phyloP scores from a whole-genome alignment of 805 yeast species.

The Ogataea methylovora region DNA sequence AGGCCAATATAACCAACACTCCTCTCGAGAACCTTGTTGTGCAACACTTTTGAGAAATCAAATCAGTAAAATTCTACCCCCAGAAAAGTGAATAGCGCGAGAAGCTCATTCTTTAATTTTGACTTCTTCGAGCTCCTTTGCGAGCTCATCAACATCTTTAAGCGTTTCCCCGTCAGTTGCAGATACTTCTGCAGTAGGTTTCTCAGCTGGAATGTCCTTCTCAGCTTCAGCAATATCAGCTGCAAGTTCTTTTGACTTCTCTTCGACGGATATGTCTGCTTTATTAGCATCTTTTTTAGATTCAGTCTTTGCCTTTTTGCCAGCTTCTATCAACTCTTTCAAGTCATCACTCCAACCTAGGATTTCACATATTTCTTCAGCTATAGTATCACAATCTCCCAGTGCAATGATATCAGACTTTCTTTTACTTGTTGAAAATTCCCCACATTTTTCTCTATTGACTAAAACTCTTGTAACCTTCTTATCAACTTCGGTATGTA shows the following conservation, averaged over 20 bases:
- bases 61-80: too few species aligned
- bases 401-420: slow-evolving; percentile 52
- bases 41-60: too few species aligned
- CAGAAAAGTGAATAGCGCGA: too few species aligned
- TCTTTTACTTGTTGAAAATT: slow-evolving; percentile 46
- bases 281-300: slow-evolving; percentile 3
- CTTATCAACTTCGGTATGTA: slow-evolving; percentile 58
- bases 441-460: slow-evolving; percentile 76
- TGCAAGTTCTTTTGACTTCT: slow-evolving; percentile 19
- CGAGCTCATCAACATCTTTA: slow-evolving; percentile 14
- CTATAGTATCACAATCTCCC: slow-evolving; percentile 63
- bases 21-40: too few species aligned
- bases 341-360: slow-evolving; percentile 64
- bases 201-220: slow-evolving; percentile 4
- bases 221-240: slow-evolving; percentile 19
- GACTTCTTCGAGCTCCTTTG: slow-evolving; percentile 8
- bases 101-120: slow-evolving; percentile 5
- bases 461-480: slow-evolving; percentile 53
- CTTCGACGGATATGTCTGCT: slow-evolving; percentile 10
- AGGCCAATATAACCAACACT: too few species aligned
- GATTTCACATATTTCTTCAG: slow-evolving; percentile 39
- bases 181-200: neutral
- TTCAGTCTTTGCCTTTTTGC: slow-evolving; percentile 8
- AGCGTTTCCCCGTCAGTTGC: slow-evolving; percentile 5
- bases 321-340: slow-evolving; percentile 28